These are phyloP conservation scores for Fusarium anthophilum DNA, from an alignment of 2,329 filamentous ascomycete species.

Conservation along the genomic window DNA sequence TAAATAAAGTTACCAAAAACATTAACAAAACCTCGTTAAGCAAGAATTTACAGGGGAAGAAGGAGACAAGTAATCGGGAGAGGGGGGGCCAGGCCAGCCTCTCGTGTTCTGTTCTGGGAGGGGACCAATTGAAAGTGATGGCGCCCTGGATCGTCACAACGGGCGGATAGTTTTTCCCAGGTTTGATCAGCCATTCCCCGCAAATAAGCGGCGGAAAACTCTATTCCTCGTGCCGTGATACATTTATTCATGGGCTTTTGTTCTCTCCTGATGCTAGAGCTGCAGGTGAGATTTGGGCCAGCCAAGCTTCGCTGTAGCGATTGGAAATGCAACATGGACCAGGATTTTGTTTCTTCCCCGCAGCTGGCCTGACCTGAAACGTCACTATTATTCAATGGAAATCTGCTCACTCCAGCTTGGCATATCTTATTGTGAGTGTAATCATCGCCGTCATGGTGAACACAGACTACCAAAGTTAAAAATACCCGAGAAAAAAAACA, in stretches of 20 bases:
- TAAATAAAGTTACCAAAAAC: neutral
- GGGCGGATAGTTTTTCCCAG: neutral
- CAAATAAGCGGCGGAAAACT: slow-evolving; percentile 9
- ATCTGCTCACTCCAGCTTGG: neutral
- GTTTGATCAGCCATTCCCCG: neutral
- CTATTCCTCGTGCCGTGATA: neutral
- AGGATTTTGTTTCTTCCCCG: neutral
- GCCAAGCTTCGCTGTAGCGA: neutral
- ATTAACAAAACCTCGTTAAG: neutral
- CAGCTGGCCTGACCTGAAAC: neutral
- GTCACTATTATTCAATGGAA: slow-evolving; percentile 25
- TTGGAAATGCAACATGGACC: neutral
- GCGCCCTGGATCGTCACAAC: slow-evolving; percentile 4
- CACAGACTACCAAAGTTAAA: slow-evolving; percentile 14
- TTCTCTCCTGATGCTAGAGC: slow-evolving; percentile 14
- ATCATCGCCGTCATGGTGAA: slow-evolving; percentile 16
- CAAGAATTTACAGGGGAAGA: neutral
- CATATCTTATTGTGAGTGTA: neutral
- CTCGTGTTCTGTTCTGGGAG: neutral
- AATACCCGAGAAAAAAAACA: neutral
- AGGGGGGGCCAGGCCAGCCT: neutral
- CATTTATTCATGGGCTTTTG: neutral
- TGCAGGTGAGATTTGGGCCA: slow-evolving; percentile 20
- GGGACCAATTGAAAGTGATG: neutral
- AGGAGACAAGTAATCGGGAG: neutral